Evolutionary conservation across 345 rosid species (phyloP), one percentile per base, ranked within the genome.

Genomic region (Pseudoturritis turrita): DNA sequence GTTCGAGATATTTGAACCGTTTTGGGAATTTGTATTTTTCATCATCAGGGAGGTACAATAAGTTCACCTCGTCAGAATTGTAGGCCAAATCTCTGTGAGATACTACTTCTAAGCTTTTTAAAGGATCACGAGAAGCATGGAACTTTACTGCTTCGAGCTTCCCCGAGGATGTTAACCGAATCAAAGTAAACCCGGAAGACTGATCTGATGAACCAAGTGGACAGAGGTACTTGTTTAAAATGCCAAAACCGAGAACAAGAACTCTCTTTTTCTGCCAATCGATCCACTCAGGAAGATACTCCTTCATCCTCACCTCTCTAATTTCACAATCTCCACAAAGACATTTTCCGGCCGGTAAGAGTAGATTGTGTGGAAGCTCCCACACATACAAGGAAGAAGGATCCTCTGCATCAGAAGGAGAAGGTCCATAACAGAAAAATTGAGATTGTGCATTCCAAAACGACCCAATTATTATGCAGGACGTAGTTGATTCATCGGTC

Each of bases 371-470:
- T 46, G 97, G 88, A 63, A 81, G 90, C 68, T 77, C 88, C 95
- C 90, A 84, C 0, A 86, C 90, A 65, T 25, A 77, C 59, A 78
- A 46, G 25, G 87, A 76, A 40, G 72, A 79, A 40, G 77, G 73
- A 66, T 70, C 43, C 22, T 76, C 58, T 2, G 53, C 69, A 80
- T 70, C 65, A 67, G 81, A 82, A n/a, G 71, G 54, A 25, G 82
- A 75, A 66, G 90, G 88, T 60, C 90, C 95, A 79, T 78, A 90
- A 72, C 83, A 82, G 71, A 90, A 90, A 62, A 87, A 78, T 49
- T 79, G 65, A 60, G 85, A 90, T 63, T 87, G 82, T 35, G 80
- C 80, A 69, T 78, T 84, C 92, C 90, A 87, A 76, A 88, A 88
- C 5, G 95, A 88, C 25, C 97, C 95, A n/a, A 87, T 53, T 39